phyloP scores from a whole-genome alignment of 805 yeast species.

The Candida montana region DNA sequence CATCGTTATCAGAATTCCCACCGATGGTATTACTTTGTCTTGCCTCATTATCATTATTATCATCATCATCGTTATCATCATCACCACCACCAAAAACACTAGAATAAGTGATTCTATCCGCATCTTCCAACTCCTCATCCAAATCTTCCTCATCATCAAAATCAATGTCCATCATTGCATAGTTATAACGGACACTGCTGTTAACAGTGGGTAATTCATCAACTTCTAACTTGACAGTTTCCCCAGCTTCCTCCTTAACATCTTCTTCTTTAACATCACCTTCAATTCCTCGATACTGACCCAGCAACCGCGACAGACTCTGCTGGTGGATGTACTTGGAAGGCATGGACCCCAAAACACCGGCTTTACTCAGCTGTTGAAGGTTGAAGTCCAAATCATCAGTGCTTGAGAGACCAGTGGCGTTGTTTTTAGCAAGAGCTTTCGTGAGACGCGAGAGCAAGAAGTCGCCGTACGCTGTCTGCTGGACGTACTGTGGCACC shows the following conservation, averaged over 20 bases:
- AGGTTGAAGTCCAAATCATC: neutral
- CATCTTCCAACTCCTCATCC: conserved; percentile 9
- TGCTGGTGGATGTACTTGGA: neutral
- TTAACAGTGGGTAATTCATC: too few species aligned
- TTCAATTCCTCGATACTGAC: neutral
- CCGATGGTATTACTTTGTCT: too few species aligned
- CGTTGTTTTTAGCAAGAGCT: neutral
- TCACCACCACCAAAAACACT: conserved; percentile 8
- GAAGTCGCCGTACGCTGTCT: conserved; percentile 2
- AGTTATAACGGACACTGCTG: conserved; percentile 7
- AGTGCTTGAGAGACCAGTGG: neutral
- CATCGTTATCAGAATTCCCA: conserved; percentile 10
- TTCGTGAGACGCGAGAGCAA: neutral
- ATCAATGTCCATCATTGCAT: conserved; percentile 17
- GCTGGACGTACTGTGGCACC: conserved; percentile 5
- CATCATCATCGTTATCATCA: conserved; percentile 10
- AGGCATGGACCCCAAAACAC: conserved; percentile 3
- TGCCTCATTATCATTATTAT: conserved; percentile 4
- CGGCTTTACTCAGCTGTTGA: neutral
- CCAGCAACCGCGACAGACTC: neutral
- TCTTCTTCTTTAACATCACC: neutral
- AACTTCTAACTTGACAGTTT: neutral
- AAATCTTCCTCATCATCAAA: conserved; percentile 12
- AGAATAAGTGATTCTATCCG: conserved; percentile 1
- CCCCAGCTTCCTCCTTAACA: neutral